Percentiles rank a stretch among this genome's conserved stretches.
Conservation (phyloP, 352 stramenopile species). For the Phytophthora europaea region DNA sequence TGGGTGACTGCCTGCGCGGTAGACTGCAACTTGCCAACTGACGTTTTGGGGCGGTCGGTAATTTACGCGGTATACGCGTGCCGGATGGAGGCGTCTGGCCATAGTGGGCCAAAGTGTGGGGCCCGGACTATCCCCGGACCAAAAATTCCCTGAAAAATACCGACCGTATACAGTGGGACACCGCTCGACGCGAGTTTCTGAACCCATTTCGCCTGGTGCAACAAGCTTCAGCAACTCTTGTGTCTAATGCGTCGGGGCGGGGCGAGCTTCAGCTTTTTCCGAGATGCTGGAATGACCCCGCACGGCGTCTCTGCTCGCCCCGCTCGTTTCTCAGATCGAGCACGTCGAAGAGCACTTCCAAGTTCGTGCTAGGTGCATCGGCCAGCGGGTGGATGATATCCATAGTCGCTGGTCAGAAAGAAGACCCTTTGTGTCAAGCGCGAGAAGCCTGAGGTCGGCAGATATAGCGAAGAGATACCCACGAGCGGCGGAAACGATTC, state of each 20-base stretch:
- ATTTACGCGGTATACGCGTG: conserved; percentile 10
- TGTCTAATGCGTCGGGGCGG: neutral
- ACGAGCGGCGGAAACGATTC: neutral
- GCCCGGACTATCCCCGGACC: neutral
- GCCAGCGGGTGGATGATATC: no score
- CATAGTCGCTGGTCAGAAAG: neutral
- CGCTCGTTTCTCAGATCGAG: conserved; percentile 25
- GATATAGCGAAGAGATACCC: neutral
- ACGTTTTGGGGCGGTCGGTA: conserved; percentile 8
- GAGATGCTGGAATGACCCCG: neutral
- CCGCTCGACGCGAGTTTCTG: neutral
- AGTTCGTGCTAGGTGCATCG: neutral
- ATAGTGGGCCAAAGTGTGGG: neutral
- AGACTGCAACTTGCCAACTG: conserved; percentile 28
- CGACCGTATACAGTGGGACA: conserved; percentile 9
- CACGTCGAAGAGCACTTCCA: neutral
- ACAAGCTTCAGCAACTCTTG: neutral
- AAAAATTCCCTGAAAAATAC: conserved; percentile 12
- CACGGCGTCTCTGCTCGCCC: conserved; percentile 2
- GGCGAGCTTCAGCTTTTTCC: neutral
- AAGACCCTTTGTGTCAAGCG: neutral
- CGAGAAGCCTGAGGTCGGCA: neutral
- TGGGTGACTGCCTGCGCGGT: neutral
- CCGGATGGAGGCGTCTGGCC: no score
- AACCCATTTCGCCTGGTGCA: conserved; percentile 22